Conservation (phyloP, 371 early-diverging fungal genomes). For the Rhizopus sp. region DNA sequence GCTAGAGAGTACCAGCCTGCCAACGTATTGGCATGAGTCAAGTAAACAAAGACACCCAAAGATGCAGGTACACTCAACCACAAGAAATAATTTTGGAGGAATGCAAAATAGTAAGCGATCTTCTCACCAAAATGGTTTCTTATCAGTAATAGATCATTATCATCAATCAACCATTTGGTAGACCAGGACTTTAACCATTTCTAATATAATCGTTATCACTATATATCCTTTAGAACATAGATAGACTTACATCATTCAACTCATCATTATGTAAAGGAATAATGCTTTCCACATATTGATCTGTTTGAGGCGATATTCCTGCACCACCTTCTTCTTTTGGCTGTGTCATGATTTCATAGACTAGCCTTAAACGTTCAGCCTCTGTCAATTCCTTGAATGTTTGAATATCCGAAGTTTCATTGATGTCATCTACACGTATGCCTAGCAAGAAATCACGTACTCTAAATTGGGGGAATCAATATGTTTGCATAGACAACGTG, state of each 20-base stretch:
- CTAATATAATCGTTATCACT: constrained; percentile 28
- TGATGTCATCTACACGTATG: constrained; percentile 47
- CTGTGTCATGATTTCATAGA: constrained; percentile 72
- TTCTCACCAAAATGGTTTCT: constrained; percentile 88
- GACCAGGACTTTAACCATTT: constrained; percentile 81
- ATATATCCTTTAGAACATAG: background rate
- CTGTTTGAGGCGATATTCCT: constrained; percentile 56
- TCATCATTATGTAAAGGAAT: constrained; percentile 77
- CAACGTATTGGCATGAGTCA: constrained; percentile 51
- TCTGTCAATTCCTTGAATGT: constrained; percentile 46
- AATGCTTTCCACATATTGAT: constrained; percentile 68
- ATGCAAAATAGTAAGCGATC: constrained; percentile 90
- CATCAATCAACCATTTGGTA: constrained; percentile 71
- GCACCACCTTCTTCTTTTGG: constrained; percentile 73
- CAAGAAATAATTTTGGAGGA: constrained; percentile 81
- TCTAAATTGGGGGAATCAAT: constrained; percentile 23
- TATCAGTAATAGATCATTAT: constrained; percentile 66
- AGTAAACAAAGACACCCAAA: constrained; percentile 64
- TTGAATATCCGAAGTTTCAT: constrained; percentile 31
- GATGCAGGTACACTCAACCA: constrained; percentile 72
- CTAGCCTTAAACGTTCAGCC: constrained; percentile 77
- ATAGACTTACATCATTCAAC: constrained; percentile 65
- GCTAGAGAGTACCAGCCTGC: constrained; percentile 65
- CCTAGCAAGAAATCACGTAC: constrained; percentile 71
- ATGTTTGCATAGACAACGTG: too few species aligned